Conservation (phyloP, 768 basidiomycete species). For the Termitomyces sp. region DNA sequence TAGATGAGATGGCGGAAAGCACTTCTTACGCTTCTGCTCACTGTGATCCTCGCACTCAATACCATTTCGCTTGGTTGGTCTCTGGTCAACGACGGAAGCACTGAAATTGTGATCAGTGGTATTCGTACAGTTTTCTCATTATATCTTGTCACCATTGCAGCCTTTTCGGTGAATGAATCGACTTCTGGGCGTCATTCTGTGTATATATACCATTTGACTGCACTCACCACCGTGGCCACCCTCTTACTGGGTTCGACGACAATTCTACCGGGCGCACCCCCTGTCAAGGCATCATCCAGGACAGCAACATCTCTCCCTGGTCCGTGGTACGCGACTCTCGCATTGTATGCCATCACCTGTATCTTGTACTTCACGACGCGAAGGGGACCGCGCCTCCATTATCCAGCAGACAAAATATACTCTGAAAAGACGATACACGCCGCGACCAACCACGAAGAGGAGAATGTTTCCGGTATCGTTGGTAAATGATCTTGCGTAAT, state of each 20-base stretch:
- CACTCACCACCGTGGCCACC: constrained; percentile 44
- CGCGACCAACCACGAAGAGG: constrained; percentile 54
- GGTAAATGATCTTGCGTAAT: constrained; percentile 25
- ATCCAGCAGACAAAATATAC: constrained; percentile 69
- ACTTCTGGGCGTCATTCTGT: constrained; percentile 35
- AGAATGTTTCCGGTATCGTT: constrained; percentile 69
- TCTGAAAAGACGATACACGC: constrained; percentile 59
- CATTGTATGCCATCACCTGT: constrained; percentile 41
- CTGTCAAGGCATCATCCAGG: constrained; percentile 21
- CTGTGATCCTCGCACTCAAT: constrained; percentile 42
- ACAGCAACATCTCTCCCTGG: constrained; percentile 17
- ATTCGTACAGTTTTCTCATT: constrained; percentile 51
- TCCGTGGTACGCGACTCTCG: constrained; percentile 51
- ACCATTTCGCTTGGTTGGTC: constrained; percentile 54
- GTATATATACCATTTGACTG: constrained; percentile 56
- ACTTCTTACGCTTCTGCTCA: constrained; percentile 38
- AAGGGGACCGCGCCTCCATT: constrained; percentile 70
- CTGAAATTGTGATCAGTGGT: constrained; percentile 28
- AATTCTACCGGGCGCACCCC: constrained; percentile 47
- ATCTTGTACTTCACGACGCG: constrained; percentile 48
- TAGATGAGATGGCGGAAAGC: constrained; percentile 62
- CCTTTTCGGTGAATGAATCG: constrained; percentile 44
- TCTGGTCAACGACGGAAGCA: constrained; percentile 22
- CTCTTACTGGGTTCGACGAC: constrained; percentile 38
- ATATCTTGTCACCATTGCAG: constrained; percentile 51